Evolutionary conservation across 257 asterid species (phyloP), one percentile per base, ranked within the genome.

Genomic region (Plectranthus barbatus): DNA sequence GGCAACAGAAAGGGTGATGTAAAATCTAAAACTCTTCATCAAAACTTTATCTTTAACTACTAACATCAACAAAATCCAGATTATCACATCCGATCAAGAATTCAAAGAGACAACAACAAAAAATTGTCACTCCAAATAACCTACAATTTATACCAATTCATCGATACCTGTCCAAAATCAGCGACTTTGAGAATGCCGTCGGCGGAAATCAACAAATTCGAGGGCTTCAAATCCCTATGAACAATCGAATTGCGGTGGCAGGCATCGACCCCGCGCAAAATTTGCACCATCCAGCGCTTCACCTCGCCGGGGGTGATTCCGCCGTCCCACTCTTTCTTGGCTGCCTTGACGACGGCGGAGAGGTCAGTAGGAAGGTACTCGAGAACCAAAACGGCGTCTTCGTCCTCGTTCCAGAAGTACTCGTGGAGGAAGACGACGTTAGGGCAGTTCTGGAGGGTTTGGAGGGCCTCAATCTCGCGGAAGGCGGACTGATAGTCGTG

Each of bases 391-490:
- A 93, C 95, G 42, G 91, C 86, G 68, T 87, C 99, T 10, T 93
- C 99, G 24, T 87, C 97, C 34, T 93, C 96, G 74, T 86, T 75
- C 94, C 94, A 90, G 80, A 90, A 93, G 68, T 83, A 87, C 72
- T 93, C 97, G 65, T 80, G 82, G 73, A 93, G 60, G 4, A 75
- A 66, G 55, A 93, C 79, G 52, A 90, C 75, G 66, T 93, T 87
- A 0, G 97, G 97, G 66, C 83, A 81, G 58, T 73, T 72, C 12
- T 81, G 85, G 14, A 93, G 90, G 18, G 76, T 66, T 58, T 90
- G 94, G 9, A 93, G 83, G 6, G 97, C 87, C 69, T 87, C 97
- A 60, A 93, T 87, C 74, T 93, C 99, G 1, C 95, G 75, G 70
- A 71, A 81, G 2, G 94, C 91, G 6, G 99, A 87, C 33, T 87